A percentile compares a stretch with the other conserved stretches of the same genome.
Evolutionary conservation across 805 yeast species (phyloP).

Genomic region (Hanseniaspora lachancei): DNA sequence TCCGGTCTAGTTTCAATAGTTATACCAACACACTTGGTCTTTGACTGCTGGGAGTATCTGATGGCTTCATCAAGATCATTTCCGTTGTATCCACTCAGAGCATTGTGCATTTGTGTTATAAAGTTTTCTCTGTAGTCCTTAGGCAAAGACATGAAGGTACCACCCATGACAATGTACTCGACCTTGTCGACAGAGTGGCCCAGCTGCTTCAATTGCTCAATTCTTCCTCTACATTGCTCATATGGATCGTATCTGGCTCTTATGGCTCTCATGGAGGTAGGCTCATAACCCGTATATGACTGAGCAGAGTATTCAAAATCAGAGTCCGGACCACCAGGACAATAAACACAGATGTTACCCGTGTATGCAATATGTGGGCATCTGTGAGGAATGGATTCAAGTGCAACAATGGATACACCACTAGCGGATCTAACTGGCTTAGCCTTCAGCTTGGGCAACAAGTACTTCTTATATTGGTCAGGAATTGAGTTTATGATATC

Average conservation of each 20-base stretch:
- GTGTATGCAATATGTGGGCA: conserved; percentile 99
- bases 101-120: conserved; percentile 83
- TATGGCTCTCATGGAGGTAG: conserved; percentile 98
- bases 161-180: conserved; percentile 97
- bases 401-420: conserved; percentile 98
- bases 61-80: conserved; percentile 82
- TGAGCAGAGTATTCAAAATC: conserved; percentile 97
- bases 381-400: conserved; percentile 97
- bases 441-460: conserved; percentile 90
- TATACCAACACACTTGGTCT: conserved; percentile 95
- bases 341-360: conserved; percentile 94
- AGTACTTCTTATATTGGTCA: conserved; percentile 82
- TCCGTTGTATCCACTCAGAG: conserved; percentile 84
- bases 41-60: conserved; percentile 77
- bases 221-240: conserved; percentile 95
- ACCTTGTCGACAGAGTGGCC: conserved; percentile 97
- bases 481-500: conserved; percentile 93
- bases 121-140: conserved; percentile 79
- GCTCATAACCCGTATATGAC: conserved; percentile 96
- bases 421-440: conserved; percentile 97
- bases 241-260: conserved; percentile 96
- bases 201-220: conserved; percentile 85
- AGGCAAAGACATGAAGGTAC: conserved; percentile 93
- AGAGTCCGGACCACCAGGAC: conserved; percentile 98
- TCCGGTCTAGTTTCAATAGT: conserved; percentile 98